Conservation (phyloP, 345 rosid species). For the Mercurialis annua region DNA sequence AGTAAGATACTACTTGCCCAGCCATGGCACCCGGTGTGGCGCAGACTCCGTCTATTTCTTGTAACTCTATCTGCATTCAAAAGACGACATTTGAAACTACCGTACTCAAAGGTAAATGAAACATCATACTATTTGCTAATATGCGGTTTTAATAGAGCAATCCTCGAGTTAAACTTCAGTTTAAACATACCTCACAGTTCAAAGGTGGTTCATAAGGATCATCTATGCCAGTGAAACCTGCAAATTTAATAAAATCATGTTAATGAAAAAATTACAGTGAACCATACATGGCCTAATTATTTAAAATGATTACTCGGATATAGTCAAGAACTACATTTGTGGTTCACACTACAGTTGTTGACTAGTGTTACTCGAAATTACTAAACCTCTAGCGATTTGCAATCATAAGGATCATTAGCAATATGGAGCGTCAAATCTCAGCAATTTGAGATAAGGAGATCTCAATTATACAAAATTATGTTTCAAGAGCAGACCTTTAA, state of each 20-base stretch:
- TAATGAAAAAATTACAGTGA: background rate
- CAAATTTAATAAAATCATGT: conserved; percentile 6
- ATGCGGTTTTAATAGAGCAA: conserved; percentile 3
- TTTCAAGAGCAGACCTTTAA: conserved; percentile 51
- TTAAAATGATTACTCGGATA: background rate
- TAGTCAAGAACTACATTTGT: background rate
- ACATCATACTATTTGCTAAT: background rate
- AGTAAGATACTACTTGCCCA: conserved; percentile 59
- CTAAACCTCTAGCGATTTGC: background rate
- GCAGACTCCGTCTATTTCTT: conserved; percentile 62
- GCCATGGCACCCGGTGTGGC: conserved; percentile 71
- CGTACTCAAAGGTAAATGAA: background rate
- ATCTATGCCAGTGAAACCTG: conserved; percentile 95
- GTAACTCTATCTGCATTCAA: conserved; percentile 59
- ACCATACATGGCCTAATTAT: background rate
- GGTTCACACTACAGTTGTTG: background rate
- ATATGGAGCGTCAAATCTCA: conserved; percentile 1
- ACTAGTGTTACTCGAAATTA: background rate
- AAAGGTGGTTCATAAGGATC: conserved; percentile 88
- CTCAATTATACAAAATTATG: background rate
- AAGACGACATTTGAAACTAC: background rate
- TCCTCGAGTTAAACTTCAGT: background rate
- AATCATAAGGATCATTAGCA: background rate
- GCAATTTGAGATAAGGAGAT: background rate
- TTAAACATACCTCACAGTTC: conserved; percentile 62